Conservation (phyloP, 352 stramenopile species). For the Globisporangium nagaii region DNA sequence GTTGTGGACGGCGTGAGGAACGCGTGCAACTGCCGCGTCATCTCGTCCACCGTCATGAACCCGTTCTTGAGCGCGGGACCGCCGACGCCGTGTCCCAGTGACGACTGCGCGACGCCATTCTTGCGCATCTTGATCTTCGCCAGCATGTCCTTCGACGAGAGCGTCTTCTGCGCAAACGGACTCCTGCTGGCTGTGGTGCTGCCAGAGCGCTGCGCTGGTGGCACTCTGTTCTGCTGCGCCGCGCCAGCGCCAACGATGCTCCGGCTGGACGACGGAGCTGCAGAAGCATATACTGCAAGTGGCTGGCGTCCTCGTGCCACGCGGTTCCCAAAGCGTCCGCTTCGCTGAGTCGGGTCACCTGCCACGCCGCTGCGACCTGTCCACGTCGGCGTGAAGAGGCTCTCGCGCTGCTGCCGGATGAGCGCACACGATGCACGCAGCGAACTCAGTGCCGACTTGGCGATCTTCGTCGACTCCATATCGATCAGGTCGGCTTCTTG, state of each 20-base stretch:
- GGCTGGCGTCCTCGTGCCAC: conserved; percentile 20
- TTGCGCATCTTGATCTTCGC: conserved; percentile 47
- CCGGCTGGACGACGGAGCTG: neutral
- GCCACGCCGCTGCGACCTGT: conserved; percentile 65
- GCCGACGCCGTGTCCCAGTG: neutral
- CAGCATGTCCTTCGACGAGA: conserved; percentile 70
- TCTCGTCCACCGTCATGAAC: conserved; percentile 48
- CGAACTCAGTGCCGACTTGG: conserved; percentile 74
- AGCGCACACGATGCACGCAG: conserved; percentile 76
- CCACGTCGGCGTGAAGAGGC: conserved; percentile 71
- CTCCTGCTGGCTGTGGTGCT: conserved; percentile 9
- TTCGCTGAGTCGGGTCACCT: conserved; percentile 54
- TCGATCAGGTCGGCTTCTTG: conserved; percentile 91
- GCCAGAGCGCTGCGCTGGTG: neutral
- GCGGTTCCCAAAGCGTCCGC: conserved; percentile 36
- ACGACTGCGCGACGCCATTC: conserved; percentile 22
- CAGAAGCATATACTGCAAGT: conserved; percentile 8
- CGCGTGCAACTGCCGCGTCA: conserved; percentile 70
- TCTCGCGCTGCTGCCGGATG: conserved; percentile 58
- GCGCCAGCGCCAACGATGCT: neutral
- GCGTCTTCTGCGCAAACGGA: conserved; percentile 23
- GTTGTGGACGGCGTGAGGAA: conserved; percentile 52
- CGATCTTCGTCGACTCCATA: conserved; percentile 88
- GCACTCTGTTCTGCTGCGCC: neutral
- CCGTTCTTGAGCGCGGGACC: conserved; percentile 10